Evolutionary conservation across 169 alveolate genomes (phyloP), one percentile per base, ranked within the genome.

Genomic region (Eimeria maxima): DNA sequence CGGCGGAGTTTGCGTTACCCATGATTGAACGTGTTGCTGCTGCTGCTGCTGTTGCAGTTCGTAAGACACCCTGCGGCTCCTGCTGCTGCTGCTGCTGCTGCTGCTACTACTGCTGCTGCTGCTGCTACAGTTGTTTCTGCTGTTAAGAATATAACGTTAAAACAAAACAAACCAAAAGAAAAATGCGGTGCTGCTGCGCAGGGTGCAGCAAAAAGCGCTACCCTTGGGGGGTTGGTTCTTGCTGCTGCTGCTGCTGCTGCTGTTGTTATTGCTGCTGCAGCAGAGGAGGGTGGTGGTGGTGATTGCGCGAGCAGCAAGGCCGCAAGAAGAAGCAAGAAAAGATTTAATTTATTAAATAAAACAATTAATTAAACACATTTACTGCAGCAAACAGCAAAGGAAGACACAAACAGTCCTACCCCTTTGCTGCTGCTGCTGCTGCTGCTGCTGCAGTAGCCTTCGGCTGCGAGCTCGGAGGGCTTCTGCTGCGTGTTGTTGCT

Each of bases 21-120:
- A 50, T 50, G 57, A 11, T 50, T n/a, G n/a, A 11, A 50, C 11
- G 57, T 50, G 57, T 11, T 50, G 57, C 57, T 7, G 57, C n/a
- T n/a, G n/a, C n/a, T n/a, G n/a, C n/a, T n/a, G n/a, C n/a, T n/a
- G n/a, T n/a, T n/a, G n/a, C n/a, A n/a, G n/a, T n/a, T n/a, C n/a
- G n/a, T 50, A 50, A 50, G 57, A 50, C 57, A 50, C 57, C 57
- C 76, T 14, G 76, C 76, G 13, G 76, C 76, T 65, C 33, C 76
- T 65, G 74, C 74, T 65, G 74, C 74, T 65, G 74, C 74, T 65
- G 74, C 74, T 65, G 74, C 74, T 14, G 74, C 74, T 65, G 74
- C 74, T 65, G 83, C 44, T 73, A 42, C 83, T 73, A n/a, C n/a
- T n/a, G n/a, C n/a, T n/a, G 84, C 47, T 73, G 84, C 84, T 73